Conservation (phyloP, 192 early-diverging fungal genomes). For the Radiomyces spectabilis region DNA sequence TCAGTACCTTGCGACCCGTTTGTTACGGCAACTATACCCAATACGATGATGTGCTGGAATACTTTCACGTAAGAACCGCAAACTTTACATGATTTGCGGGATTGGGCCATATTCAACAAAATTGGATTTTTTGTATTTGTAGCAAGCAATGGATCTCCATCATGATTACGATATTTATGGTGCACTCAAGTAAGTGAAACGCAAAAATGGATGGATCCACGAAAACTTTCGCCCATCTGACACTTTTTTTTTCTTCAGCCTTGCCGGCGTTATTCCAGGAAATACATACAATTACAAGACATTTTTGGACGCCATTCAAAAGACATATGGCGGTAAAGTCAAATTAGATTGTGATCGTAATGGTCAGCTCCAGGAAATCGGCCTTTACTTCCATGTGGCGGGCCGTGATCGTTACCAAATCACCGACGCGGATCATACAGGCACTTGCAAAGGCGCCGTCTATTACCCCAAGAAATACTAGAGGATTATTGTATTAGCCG, state of each 20-base stretch:
- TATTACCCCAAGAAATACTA: slow-evolving; percentile 25
- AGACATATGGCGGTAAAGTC: slow-evolving; percentile 30
- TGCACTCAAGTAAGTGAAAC: slow-evolving; percentile 20
- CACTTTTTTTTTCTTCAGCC: slow-evolving; percentile 1
- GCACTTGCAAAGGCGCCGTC: slow-evolving; percentile 22
- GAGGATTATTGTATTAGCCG: not conserved
- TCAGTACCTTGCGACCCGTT: slow-evolving; percentile 29
- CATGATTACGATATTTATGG: slow-evolving; percentile 31
- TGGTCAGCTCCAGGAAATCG: slow-evolving; percentile 35
- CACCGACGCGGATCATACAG: slow-evolving; percentile 12
- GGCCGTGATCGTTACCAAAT: slow-evolving; percentile 26
- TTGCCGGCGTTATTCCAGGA: slow-evolving; percentile 41
- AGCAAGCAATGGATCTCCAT: slow-evolving; percentile 28
- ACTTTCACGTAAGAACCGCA: slow-evolving; percentile 19
- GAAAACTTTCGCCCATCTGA: not conserved
- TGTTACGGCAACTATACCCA: slow-evolving; percentile 34
- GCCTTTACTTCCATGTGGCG: slow-evolving; percentile 34
- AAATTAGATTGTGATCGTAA: slow-evolving; percentile 31
- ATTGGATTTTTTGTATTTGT: too few relatives aligned
- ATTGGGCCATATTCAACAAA: too few relatives aligned
- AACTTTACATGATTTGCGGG: slow-evolving; percentile 31
- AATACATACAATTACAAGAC: slow-evolving; percentile 28
- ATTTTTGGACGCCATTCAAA: slow-evolving; percentile 34
- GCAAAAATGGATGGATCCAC: not conserved
- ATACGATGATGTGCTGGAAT: slow-evolving; percentile 31